phyloP scores from a whole-genome alignment of 352 stramenopile genomes.

The Phytophthora palmivora region DNA sequence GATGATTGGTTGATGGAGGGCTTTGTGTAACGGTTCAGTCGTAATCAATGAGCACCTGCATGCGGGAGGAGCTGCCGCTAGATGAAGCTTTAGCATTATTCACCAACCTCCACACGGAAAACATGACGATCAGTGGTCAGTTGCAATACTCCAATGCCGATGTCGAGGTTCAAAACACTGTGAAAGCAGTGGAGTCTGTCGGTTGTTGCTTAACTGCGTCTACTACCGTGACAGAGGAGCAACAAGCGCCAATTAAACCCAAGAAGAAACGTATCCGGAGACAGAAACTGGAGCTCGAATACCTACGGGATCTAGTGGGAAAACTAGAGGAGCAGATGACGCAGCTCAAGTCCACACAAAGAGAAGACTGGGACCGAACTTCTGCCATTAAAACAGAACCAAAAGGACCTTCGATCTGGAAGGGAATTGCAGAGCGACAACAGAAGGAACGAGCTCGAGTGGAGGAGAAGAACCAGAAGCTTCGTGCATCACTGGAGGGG shows the following conservation, averaged over 20 bases:
- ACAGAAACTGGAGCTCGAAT: slow-evolving; percentile 47
- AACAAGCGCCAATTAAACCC: slow-evolving; percentile 2
- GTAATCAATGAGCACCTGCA: background rate
- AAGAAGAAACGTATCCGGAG: slow-evolving; percentile 50
- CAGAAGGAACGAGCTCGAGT: slow-evolving; percentile 25
- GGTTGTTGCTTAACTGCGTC: background rate
- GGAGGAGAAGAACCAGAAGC: slow-evolving; percentile 45
- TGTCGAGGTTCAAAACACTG: background rate
- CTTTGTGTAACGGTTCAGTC: background rate
- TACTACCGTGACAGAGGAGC: background rate
- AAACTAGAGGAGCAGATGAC: slow-evolving; percentile 37
- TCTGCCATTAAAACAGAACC: background rate
- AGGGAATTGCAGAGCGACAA: slow-evolving; percentile 38
- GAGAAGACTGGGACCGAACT: background rate
- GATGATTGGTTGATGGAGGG: background rate
- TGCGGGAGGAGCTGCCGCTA: background rate
- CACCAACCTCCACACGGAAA: background rate
- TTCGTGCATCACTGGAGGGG: slow-evolving; percentile 35
- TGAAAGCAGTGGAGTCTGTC: background rate
- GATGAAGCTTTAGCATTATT: background rate
- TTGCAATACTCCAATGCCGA: background rate
- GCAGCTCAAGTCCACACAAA: too few relatives aligned
- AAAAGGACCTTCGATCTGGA: slow-evolving; percentile 29
- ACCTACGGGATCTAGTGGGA: slow-evolving; percentile 39
- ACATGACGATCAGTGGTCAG: background rate